Evolutionary conservation across 1,284 basidiomycete genomes (phyloP).

Genomic region (Apiotrichum gracile): DNA sequence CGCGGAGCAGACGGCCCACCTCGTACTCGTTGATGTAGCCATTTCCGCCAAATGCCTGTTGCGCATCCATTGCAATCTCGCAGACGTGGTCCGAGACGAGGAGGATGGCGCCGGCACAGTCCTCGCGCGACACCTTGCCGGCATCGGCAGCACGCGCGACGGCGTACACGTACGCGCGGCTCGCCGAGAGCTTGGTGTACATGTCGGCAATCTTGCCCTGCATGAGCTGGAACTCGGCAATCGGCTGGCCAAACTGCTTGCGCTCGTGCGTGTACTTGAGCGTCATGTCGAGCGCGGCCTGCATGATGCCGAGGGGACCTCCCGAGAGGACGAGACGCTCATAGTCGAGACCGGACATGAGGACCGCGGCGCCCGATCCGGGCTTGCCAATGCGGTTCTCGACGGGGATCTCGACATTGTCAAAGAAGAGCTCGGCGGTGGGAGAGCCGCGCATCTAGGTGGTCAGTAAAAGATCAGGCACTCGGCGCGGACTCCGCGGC

Average conservation of each 20-base stretch:
- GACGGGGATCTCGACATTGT: slow-evolving; percentile 79
- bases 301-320: slow-evolving; percentile 82
- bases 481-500: no score
- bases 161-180: slow-evolving; percentile 85
- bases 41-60: slow-evolving; percentile 88
- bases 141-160: slow-evolving; percentile 82
- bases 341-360: slow-evolving; percentile 91
- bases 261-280: slow-evolving; percentile 85
- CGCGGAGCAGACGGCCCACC: slow-evolving; percentile 74
- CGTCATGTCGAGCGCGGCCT: slow-evolving; percentile 84
- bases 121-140: slow-evolving; percentile 76
- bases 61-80: slow-evolving; percentile 82
- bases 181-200: slow-evolving; percentile 89
- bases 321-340: slow-evolving; percentile 87
- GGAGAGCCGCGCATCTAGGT: slow-evolving; percentile 80
- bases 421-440: slow-evolving; percentile 89
- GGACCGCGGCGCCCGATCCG: slow-evolving; percentile 72
- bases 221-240: slow-evolving; percentile 93
- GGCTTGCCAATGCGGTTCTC: slow-evolving; percentile 79
- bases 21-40: slow-evolving; percentile 92
- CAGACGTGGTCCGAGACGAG: slow-evolving; percentile 85
- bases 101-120: slow-evolving; percentile 85
- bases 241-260: slow-evolving; percentile 77
- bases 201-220: slow-evolving; percentile 81
- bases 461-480: no score